phyloP scores from a whole-genome alignment of 2,329 filamentous ascomycete species.

The Aspergillus uvarum region DNA sequence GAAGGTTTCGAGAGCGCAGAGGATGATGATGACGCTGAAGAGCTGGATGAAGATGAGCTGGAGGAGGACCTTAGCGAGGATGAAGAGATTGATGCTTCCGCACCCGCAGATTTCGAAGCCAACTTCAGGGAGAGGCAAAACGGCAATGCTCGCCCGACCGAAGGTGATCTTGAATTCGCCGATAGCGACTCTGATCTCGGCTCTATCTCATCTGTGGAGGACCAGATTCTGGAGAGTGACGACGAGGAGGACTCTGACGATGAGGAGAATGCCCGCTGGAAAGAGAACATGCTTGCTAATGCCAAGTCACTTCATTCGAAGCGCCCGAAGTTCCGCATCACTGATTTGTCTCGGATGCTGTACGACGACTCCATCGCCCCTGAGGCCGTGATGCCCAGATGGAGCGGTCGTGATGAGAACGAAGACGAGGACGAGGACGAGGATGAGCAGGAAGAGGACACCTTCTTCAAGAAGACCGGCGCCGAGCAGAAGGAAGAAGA shows the following conservation, averaged over 20 bases:
- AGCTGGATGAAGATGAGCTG: constrained; percentile 51
- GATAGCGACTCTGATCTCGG: constrained; percentile 97
- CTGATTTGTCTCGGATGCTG: constrained; percentile 81
- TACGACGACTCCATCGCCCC: constrained; percentile 81
- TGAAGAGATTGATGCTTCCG: constrained; percentile 38
- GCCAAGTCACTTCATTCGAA: constrained; percentile 70
- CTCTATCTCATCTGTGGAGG: constrained; percentile 69
- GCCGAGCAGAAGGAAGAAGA: constrained; percentile 49
- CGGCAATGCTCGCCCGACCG: constrained; percentile 55
- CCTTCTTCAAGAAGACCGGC: constrained; percentile 61
- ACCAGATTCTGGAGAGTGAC: constrained; percentile 54
- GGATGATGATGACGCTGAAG: constrained; percentile 50
- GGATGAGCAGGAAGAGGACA: constrained; percentile 64
- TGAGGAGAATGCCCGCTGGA: constrained; percentile 77
- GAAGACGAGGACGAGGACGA: constrained; percentile 51
- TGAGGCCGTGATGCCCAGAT: constrained; percentile 71
- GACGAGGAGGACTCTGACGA: constrained; percentile 63
- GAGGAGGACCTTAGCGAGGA: constrained; percentile 37
- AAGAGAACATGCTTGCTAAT: constrained; percentile 76
- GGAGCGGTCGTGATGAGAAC: constrained; percentile 70
- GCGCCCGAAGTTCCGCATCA: constrained; percentile 71
- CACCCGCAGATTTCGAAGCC: constrained; percentile 46
- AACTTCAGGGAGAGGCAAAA: constrained; percentile 49
- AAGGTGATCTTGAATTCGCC: constrained; percentile 81
- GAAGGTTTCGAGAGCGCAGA: constrained; percentile 52